Evolutionary conservation across 2,329 filamentous ascomycete species (phyloP).

Genomic region (Cladobotryum protrusum): DNA sequence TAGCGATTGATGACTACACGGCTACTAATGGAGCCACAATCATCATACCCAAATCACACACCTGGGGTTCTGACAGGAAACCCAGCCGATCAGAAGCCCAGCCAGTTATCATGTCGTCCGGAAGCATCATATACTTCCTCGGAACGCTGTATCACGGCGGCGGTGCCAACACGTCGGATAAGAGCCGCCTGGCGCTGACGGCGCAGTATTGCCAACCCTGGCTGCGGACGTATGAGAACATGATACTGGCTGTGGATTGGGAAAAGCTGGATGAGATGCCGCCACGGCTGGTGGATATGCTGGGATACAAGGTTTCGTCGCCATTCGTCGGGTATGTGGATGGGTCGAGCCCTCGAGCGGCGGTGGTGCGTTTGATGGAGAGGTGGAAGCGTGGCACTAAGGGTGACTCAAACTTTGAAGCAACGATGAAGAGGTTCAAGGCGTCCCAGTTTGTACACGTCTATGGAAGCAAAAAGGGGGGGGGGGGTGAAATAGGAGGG

Average conservation of each 20-base stretch:
- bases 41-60: conserved; percentile 30
- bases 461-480: too few relatives aligned
- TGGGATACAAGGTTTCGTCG: conserved; percentile 18
- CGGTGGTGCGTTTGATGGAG: conserved; percentile 13
- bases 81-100: conserved; percentile 22
- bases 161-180: conserved; percentile 26
- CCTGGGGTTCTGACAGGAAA: conserved; percentile 23
- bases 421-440: too few relatives aligned
- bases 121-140: conserved; percentile 30
- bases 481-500: too few relatives aligned
- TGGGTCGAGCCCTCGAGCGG: conserved; percentile 16
- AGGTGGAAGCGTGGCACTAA: conserved; percentile 6
- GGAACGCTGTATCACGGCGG: conserved; percentile 33
- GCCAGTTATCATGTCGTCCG: conserved; percentile 29
- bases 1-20: conserved; percentile 27
- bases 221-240: conserved; percentile 32
- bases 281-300: conserved; percentile 18
- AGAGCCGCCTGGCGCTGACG: conserved; percentile 28
- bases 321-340: conserved; percentile 20
- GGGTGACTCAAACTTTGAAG: too few relatives aligned
- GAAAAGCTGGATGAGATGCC: conserved; percentile 18
- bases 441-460: too few relatives aligned
- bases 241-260: conserved; percentile 28
- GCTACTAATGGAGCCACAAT: conserved; percentile 29
- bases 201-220: conserved; percentile 38